Evolutionary conservation across 257 asterid species (phyloP).

Genomic region (Marsdenia floribunda): DNA sequence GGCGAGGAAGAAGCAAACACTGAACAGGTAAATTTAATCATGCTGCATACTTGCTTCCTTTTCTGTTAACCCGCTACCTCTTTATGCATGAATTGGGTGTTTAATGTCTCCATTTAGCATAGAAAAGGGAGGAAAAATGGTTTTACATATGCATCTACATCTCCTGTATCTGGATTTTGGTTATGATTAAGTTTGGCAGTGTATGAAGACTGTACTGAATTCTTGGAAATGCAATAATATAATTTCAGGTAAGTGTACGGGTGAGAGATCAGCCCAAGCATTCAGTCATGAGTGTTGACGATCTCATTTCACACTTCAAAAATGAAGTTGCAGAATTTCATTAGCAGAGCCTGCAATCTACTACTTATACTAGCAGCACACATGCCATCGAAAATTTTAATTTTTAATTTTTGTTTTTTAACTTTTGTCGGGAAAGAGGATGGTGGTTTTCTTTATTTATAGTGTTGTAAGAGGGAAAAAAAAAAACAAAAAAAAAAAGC

Average conservation of each 20-base stretch:
- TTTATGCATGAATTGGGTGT: neutral
- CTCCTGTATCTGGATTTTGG: neutral
- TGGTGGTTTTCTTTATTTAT: too few relatives aligned
- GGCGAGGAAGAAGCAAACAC: constrained; percentile 88
- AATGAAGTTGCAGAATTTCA: constrained; percentile 51
- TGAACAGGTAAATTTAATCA: constrained; percentile 48
- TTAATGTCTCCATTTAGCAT: neutral
- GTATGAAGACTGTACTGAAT: neutral
- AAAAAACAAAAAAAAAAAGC: too few relatives aligned
- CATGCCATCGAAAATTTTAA: too few relatives aligned
- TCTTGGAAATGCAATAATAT: neutral
- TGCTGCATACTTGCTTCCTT: neutral
- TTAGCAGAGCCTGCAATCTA: constrained; percentile 3
- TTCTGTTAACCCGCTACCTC: neutral
- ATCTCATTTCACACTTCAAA: constrained; percentile 53
- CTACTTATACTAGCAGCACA: neutral
- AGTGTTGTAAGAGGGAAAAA: too few relatives aligned
- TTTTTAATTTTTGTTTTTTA: too few relatives aligned
- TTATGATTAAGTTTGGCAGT: neutral
- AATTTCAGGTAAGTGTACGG: constrained; percentile 63
- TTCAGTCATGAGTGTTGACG: constrained; percentile 44
- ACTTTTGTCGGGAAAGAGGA: too few relatives aligned
- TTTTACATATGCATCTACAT: neutral
- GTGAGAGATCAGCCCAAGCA: constrained; percentile 54
- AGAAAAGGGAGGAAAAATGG: too few relatives aligned